Conservation (phyloP, 129 eudicot genomes). For the Lonicera japonica region DNA sequence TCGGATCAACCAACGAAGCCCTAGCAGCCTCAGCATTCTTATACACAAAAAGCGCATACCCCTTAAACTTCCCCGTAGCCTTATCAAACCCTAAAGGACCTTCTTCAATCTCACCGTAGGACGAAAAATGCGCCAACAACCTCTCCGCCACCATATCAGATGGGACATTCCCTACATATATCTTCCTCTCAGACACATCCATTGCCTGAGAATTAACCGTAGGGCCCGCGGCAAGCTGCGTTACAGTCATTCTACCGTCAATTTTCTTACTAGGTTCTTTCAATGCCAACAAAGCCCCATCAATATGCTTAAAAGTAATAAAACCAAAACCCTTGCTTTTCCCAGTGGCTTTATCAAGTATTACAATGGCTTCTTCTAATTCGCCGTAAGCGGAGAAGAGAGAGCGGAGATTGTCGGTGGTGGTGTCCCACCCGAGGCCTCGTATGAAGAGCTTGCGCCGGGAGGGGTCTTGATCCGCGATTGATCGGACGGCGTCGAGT, state of each 20-base stretch:
- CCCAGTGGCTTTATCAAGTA: conserved; percentile 39
- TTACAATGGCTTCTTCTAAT: conserved; percentile 46
- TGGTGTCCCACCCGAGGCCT: conserved; percentile 70
- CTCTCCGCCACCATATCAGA: conserved; percentile 41
- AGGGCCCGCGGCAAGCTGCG: conserved; percentile 34
- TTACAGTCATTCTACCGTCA: conserved; percentile 44
- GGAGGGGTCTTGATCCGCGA: conserved; percentile 46
- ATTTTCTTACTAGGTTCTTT: conserved; percentile 55
- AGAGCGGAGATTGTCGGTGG: conserved; percentile 36
- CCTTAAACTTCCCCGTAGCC: conserved; percentile 56
- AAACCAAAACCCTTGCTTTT: conserved; percentile 51
- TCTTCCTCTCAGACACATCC: conserved; percentile 42
- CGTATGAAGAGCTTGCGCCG: conserved; percentile 58
- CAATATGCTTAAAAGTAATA: conserved; percentile 36
- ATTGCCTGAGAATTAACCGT: background rate
- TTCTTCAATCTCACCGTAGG: conserved; percentile 67
- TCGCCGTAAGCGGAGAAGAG: conserved; percentile 46
- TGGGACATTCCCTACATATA: conserved; percentile 51
- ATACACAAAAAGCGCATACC: conserved; percentile 59
- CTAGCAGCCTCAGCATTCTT: conserved; percentile 53
- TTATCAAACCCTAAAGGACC: conserved; percentile 67
- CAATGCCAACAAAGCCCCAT: conserved; percentile 44
- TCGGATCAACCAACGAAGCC: conserved; percentile 46
- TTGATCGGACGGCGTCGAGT: conserved; percentile 39
- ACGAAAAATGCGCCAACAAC: conserved; percentile 38